Evolutionary conservation across 164 flowering plant genomes (phyloP), one percentile per base, ranked within the genome.

Genomic region (Cinnamomum micranthum): DNA sequence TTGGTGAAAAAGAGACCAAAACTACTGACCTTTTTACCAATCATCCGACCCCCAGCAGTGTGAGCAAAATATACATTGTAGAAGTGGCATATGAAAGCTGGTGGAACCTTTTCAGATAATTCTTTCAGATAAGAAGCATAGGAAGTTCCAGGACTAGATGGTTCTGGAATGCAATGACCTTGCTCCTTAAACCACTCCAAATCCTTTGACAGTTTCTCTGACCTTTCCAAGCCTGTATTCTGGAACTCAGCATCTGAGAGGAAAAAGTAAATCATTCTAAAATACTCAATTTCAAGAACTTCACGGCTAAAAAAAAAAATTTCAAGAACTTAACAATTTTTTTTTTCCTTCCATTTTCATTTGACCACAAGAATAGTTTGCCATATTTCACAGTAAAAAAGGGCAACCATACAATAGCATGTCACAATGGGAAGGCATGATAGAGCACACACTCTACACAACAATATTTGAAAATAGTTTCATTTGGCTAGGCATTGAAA

Each of bases 11-110:
- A n/a, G 13, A 28, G 20, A 19, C 41, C 35, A 28, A 28, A 25
- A 4, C 15, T 23, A 64, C 67, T 13, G 81, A 95, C 98, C 93
- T 92, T 91, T 79, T 71, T 92, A 60, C 99, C 99, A 65, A 95
- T 95, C 97, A 95, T 95, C 47, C 95, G 90, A 60, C 99, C 98
- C 65, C 99, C 99, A 62, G 99, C 97, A 27, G 87, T n/a, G 79
- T 95, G 99, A 17, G 99, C 99, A 81, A 95, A 95, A 80, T 95
- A 95, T 10, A 85, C 76, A 81, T 95, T 93, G 84, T 95, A 95
- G 77, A 92, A 95, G 80, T 95, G 99, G 82, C 99, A 95, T 22
- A 95, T 81, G 77, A 95, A 95, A 73, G 97, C 97, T 72, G 87
- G 98, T 76, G 97, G 97, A 87, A 91, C 92, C 74, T 87, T 91